Base-by-base conservation (phyloP, 352 stramenopile genomes). In the Phytophthora podocarpi region DNA sequence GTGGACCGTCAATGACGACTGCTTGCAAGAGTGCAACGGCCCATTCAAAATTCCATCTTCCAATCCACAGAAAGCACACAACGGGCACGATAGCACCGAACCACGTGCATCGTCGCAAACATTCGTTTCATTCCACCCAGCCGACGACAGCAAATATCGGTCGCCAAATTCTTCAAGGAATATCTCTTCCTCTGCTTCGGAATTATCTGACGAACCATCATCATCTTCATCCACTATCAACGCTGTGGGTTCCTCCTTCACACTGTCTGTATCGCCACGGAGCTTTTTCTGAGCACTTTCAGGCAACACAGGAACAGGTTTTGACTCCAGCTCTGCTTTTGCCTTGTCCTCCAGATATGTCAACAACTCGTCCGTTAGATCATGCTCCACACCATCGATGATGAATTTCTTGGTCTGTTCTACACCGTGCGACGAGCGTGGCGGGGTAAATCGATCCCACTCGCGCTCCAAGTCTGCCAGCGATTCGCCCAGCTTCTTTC, bases 1-100 rank as follows among this genome's bases (percentile, higher is more conserved):
- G 11, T 64, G 62, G 39, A 35, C 46, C 52, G 65, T 86, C 52
- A 89, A 42, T 11, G 78, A 70, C n/a, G 73, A 91, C 34, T 77
- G 79, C 24, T 79, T 85, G 46, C 64, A 92, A 15, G 31, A 23
- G 13, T 74, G 53, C 15, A 92, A 59, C 11, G 64, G 32, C 8
- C 83, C 81, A 18, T 89, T 92, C 26, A 92, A 57, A 34, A 92
- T 79, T 3, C 73, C 79, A 52, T 90, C 79, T 62, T 82, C 80
- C 15, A 92, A 63, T 12, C 67, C 70, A 18, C 82, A 92, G 42
- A 90, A 86, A 12, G 56, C 64, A 47, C 82, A 92, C 21, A 43
- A 51, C 15, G 50, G 20, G 24, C 49, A 43, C 2, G 46, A 41
- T 24, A 62, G n/a, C 9, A 46, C 11, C 16, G 10, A 48, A 27